Conservation (phyloP, 208 protist species). For the Leptomonas pyrrhocoris region DNA sequence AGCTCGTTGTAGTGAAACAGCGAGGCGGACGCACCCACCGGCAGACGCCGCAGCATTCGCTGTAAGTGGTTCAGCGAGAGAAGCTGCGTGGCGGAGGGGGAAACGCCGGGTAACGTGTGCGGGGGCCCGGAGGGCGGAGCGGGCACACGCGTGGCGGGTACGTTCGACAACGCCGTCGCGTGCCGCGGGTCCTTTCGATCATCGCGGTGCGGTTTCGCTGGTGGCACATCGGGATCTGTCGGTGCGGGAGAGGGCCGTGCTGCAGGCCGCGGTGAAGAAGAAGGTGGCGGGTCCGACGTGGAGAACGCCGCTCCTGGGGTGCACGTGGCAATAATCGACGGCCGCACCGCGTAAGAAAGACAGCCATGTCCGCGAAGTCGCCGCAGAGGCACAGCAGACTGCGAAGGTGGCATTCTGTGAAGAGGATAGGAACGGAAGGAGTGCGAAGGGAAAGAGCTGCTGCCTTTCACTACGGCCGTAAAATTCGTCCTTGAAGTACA, state of each 20-base stretch:
- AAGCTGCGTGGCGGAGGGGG: neutral
- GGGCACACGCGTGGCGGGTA: too few species aligned
- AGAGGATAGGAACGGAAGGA: neutral
- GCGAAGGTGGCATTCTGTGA: neutral
- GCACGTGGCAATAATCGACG: too few species aligned
- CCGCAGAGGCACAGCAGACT: neutral
- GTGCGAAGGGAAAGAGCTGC: neutral
- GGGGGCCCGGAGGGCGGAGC: neutral
- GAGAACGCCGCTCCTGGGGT: too few species aligned
- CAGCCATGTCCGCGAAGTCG: neutral
- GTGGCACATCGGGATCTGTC: too few species aligned
- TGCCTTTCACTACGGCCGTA: too few species aligned
- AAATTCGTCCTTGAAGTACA: neutral
- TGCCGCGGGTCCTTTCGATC: too few species aligned
- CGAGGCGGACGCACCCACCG: constrained; percentile 24
- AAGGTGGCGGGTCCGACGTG: too few species aligned
- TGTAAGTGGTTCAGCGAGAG: constrained; percentile 34
- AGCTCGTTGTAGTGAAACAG: constrained; percentile 56
- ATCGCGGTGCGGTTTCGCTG: too few species aligned
- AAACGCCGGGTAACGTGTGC: neutral
- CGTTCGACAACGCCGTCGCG: too few species aligned
- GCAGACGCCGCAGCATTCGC: constrained; percentile 52
- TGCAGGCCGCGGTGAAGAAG: too few species aligned
- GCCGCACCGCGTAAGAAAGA: too few species aligned
- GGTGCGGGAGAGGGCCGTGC: too few species aligned